A percentile compares a stretch with the other conserved stretches of the same genome.
These are phyloP conservation scores for Punica granatum DNA, from an alignment of 345 rosid genomes.

Conservation along the genomic window DNA sequence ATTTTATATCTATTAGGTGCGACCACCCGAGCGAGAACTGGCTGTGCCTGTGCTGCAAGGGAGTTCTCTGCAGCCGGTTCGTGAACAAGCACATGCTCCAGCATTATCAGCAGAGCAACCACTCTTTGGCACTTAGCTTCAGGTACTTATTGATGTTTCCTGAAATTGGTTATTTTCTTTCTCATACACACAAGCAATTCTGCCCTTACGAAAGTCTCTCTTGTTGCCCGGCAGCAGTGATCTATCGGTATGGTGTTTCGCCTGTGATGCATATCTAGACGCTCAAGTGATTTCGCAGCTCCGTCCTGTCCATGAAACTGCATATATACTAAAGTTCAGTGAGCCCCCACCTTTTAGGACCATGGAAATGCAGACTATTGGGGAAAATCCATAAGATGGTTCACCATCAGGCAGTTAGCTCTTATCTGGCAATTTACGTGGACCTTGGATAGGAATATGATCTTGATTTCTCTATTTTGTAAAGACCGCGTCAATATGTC, in stretches of 20 bases:
- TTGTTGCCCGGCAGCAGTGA: conserved; percentile 40
- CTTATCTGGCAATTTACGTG: neutral
- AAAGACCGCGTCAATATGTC: neutral
- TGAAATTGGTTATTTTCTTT: neutral
- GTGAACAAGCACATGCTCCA: conserved; percentile 84
- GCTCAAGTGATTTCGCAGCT: conserved; percentile 57
- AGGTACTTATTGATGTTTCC: conserved; percentile 31
- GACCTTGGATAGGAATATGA: neutral
- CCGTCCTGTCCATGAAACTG: conserved; percentile 54
- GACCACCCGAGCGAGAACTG: conserved; percentile 76
- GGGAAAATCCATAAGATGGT: conserved; percentile 9
- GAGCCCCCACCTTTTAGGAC: conserved; percentile 57
- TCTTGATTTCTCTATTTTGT: neutral
- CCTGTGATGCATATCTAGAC: conserved; percentile 74
- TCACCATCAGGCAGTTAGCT: conserved; percentile 9
- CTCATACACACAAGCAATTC: neutral
- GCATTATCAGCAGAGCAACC: conserved; percentile 55
- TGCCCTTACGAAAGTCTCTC: neutral
- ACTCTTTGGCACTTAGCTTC: conserved; percentile 67
- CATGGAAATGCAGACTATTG: conserved; percentile 9
- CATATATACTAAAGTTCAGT: conserved; percentile 76
- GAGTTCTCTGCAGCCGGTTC: conserved; percentile 83
- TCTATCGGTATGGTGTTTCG: conserved; percentile 82
- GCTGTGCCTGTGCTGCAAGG: conserved; percentile 79
- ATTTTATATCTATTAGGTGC: conserved; percentile 38